phyloP scores from a whole-genome alignment of 805 yeast species.

The Candida schatavii region DNA sequence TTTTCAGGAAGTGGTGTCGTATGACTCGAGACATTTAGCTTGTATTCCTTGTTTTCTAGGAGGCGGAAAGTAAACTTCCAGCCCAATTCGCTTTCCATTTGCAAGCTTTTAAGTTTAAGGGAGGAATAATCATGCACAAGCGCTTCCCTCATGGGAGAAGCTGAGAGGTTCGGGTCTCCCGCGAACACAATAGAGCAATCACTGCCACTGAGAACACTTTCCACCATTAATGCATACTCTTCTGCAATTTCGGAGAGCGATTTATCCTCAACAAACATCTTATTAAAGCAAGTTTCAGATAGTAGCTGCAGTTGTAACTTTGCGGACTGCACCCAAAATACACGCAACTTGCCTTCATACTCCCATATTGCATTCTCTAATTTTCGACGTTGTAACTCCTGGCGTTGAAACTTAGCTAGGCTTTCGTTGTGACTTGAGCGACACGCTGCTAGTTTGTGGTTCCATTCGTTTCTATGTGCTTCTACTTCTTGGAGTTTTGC shows the following conservation, averaged over 20 bases:
- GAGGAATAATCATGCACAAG: not conserved
- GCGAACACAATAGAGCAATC: conserved; percentile 16
- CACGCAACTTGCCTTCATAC: conserved; percentile 23
- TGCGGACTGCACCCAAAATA: conserved; percentile 13
- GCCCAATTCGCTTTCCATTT: not conserved
- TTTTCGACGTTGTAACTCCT: conserved; percentile 36
- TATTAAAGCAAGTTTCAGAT: conserved; percentile 19
- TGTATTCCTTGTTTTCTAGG: not conserved
- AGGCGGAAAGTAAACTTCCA: not conserved
- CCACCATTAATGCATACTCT: conserved; percentile 17
- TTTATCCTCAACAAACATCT: conserved; percentile 10
- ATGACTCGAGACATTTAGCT: no score
- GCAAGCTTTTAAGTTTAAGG: not conserved
- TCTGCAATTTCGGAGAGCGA: conserved; percentile 12
- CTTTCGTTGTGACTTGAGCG: conserved; percentile 8
- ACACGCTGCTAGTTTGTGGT: not conserved
- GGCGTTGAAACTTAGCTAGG: conserved; percentile 28
- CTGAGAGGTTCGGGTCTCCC: not conserved
- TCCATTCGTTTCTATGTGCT: not conserved
- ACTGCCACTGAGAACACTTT: conserved; percentile 14
- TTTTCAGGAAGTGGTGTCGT: not conserved
- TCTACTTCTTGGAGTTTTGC: not conserved
- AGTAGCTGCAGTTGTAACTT: not conserved
- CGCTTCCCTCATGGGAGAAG: not conserved
- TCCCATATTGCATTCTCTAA: conserved; percentile 50